Base-by-base conservation (phyloP, 192 early-diverging fungal species). In the Entomortierella chlamydospora region DNA sequence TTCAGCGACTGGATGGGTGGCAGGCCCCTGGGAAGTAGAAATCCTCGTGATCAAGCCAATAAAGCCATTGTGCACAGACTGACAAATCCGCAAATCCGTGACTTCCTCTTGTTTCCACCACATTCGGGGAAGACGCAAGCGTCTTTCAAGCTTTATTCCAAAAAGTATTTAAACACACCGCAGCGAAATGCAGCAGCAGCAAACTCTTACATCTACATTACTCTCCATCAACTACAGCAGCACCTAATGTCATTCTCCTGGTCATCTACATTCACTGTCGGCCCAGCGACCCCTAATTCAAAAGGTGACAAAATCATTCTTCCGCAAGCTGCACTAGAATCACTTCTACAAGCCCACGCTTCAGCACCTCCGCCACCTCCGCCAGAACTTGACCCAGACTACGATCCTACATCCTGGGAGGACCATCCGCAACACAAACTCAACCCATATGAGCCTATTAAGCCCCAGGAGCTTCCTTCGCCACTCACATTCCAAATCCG, bases 231-330 rank as follows among this genome's bases (percentile, higher is more conserved):
- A 47, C 15, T 17, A 25, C 39, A 13, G 13, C 39, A 17, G 2
- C 55, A 18, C 30, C 55, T 33, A 61, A 72, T 73, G 71, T 43
- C 81, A 39, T 69, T 83, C 56, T 15, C 49, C 22, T 84, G 83
- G 83, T 69, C 79, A 18, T 42, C 68, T 29, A 53, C 80, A 15
- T 82, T 80, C 55, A 73, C 63, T 20, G 53, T 83, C 20, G 72
- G 77, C 1, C 31, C 60, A 9, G 50, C 80, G 2, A 58, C 23
- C n/a, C n/a, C 57, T 0, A 22, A 66, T 13, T 62, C 80, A 12
- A 74, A 86, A 15, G 88, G 90, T 30, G 90, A 91, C 81, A 86
- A 88, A 43, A 73, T 91, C 28, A 71, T 87, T 37, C 81, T 91
- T 12, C 87, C 87, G 11, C 61, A 87, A 20, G 62, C 69, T 42